A percentile compares a stretch with the other conserved stretches of the same genome.
These are phyloP conservation scores for Suhomyces kunorum DNA, from an alignment of 1,139 yeast species.

Conservation along the genomic window DNA sequence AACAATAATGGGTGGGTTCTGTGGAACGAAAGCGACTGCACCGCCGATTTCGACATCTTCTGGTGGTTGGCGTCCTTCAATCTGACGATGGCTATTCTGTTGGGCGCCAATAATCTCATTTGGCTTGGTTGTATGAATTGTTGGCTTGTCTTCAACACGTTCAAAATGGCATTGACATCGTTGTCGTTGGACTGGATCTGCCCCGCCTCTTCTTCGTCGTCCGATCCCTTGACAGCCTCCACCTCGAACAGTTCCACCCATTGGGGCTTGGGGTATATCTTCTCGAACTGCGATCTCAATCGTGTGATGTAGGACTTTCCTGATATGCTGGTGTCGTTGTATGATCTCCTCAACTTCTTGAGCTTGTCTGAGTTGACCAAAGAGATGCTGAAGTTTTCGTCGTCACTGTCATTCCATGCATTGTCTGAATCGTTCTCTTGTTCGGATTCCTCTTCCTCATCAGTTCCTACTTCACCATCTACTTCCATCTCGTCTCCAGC, in stretches of 20 bases:
- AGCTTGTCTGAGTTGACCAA: conserved; percentile 59
- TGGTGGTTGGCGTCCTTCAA: conserved; percentile 83
- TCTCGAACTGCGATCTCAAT: conserved; percentile 80
- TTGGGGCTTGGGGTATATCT: conserved; percentile 80
- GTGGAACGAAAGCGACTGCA: conserved; percentile 84
- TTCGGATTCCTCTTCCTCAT: conserved; percentile 33
- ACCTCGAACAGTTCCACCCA: conserved; percentile 65
- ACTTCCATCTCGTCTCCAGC: conserved; percentile 43
- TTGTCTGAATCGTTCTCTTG: conserved; percentile 30
- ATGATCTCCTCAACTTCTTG: conserved; percentile 69
- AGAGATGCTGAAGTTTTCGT: conserved; percentile 68
- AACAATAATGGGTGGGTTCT: conserved; percentile 78
- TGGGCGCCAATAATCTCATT: conserved; percentile 66
- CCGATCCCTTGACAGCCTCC: conserved; percentile 28
- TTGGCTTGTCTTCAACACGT: conserved; percentile 59
- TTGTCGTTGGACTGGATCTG: conserved; percentile 44
- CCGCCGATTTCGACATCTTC: conserved; percentile 69
- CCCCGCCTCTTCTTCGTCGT: conserved; percentile 31
- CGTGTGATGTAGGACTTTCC: conserved; percentile 74
- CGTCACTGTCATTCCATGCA: conserved; percentile 95
- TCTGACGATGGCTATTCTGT: conserved; percentile 70
- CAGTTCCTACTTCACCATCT: conserved; percentile 34
- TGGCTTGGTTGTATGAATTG: conserved; percentile 53
- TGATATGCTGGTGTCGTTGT: conserved; percentile 56
- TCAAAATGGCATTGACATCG: conserved; percentile 57